Base-by-base conservation (phyloP, 2,329 filamentous ascomycete species). In the Aspergillus oerlinghausenensis region DNA sequence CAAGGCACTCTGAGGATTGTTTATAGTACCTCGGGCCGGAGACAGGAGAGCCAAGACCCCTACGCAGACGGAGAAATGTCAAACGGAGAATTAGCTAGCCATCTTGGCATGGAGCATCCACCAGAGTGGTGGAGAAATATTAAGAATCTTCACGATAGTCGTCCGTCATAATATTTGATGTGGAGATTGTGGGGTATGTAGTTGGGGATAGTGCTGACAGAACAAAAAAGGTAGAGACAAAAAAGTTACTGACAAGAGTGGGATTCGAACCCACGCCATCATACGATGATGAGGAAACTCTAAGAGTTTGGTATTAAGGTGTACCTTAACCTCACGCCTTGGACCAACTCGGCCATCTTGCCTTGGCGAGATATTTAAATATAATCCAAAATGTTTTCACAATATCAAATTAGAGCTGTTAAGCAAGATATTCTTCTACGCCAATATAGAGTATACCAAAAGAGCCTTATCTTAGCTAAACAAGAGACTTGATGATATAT, bases 321-420 rank as follows among this genome's bases (percentile, higher is more conserved):
- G 11, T 7, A 66, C 67, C 67, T 70, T 66, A 70, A 70, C 67
- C 67, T 65, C 62, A 65, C 68, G 68, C 68, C 68, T 68, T 70
- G 58, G 68, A 70, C 68, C 68, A 69, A 67, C 68, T 70, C 68
- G 68, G 68, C 68, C 68, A 70, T 70, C 68, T 70, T 70, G 65
- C 67, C 67, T 55, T n/a, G n/a, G n/a, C n/a, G n/a, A n/a, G n/a
- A n/a, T n/a, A n/a, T n/a, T n/a, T n/a, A n/a, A n/a, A n/a, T n/a
- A n/a, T n/a, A n/a, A n/a, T n/a, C n/a, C n/a, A n/a, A n/a, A n/a
- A n/a, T n/a, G n/a, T n/a, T n/a, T n/a, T n/a, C n/a, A n/a, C n/a
- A n/a, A n/a, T n/a, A n/a, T n/a, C n/a, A n/a, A n/a, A n/a, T n/a
- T n/a, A n/a, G n/a, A n/a, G 8, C 28, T 9, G 28, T 32, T 32